Evolutionary conservation across 176 grass and related monocot species (phyloP).

Genomic region (Oryza longistaminata): DNA sequence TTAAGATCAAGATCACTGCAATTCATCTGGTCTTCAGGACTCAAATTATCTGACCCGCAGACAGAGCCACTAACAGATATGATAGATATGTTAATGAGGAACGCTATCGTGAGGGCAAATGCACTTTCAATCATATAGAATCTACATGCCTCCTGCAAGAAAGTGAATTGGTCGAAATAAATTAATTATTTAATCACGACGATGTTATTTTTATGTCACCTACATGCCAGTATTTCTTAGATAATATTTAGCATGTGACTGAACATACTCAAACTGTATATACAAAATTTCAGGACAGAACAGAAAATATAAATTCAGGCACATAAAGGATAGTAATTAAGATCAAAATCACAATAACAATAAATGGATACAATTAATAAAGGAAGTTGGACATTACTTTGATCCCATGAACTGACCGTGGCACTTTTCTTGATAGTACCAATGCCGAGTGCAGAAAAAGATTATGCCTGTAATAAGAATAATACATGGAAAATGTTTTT

Average conservation of each 20-base stretch:
- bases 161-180: slow-evolving; percentile 23
- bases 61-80: slow-evolving; percentile 96
- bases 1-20: slow-evolving; percentile 92
- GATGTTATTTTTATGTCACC: background rate
- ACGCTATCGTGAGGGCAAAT: slow-evolving; percentile 89
- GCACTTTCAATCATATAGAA: slow-evolving; percentile 98
- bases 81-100: slow-evolving; percentile 95
- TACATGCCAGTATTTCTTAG: background rate
- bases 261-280: background rate
- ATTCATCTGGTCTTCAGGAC: slow-evolving; percentile 71
- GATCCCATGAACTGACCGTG: slow-evolving; percentile 80
- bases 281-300: background rate
- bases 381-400: slow-evolving; percentile 49
- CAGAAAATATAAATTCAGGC: background rate
- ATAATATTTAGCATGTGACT: background rate
- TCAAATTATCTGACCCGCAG: slow-evolving; percentile 72
- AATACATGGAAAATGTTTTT: slow-evolving; percentile 17
- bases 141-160: slow-evolving; percentile 86
- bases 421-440: slow-evolving; percentile 96
- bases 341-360: background rate
- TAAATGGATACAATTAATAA: slow-evolving; percentile 17
- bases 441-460: slow-evolving; percentile 98
- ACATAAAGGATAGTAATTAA: background rate
- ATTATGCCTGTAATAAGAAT: slow-evolving; percentile 71
- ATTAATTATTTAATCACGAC: slow-evolving; percentile 14